Evolutionary conservation across 1,284 basidiomycete species (phyloP).

Genomic region (Xerocomus cyaneibrunnescens): DNA sequence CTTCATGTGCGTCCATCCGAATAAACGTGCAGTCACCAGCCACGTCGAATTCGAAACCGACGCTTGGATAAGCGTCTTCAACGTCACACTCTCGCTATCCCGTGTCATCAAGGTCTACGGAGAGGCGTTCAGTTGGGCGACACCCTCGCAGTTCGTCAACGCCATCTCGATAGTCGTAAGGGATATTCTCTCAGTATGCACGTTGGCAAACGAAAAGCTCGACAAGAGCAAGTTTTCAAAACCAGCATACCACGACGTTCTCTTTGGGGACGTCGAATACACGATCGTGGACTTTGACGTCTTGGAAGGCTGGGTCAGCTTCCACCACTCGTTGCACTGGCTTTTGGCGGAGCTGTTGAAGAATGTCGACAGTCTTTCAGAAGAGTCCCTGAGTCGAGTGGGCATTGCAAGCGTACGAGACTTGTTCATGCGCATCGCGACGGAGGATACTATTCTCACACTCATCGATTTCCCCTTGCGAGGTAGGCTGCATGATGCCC

Average conservation of each 20-base stretch:
- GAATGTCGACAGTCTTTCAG: conserved; percentile 65
- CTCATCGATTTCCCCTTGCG: conserved; percentile 85
- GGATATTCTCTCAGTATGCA: conserved; percentile 74
- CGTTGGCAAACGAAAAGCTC: conserved; percentile 59
- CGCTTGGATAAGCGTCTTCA: conserved; percentile 92
- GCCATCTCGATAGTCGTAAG: conserved; percentile 72
- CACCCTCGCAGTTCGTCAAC: conserved; percentile 57
- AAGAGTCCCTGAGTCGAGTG: conserved; percentile 50
- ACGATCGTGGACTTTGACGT: conserved; percentile 76
- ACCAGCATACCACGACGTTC: conserved; percentile 61
- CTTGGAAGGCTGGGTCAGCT: conserved; percentile 81
- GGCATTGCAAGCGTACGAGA: conserved; percentile 59
- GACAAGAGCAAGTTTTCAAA: conserved; percentile 64
- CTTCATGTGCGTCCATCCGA: conserved; percentile 91
- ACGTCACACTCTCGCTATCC: conserved; percentile 85
- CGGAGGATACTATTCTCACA: conserved; percentile 62
- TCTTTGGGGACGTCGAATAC: conserved; percentile 61
- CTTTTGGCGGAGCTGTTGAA: conserved; percentile 90
- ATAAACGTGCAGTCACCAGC: conserved; percentile 74
- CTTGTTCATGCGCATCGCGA: conserved; percentile 57
- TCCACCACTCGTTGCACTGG: conserved; percentile 95
- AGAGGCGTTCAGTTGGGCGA: conserved; percentile 67
- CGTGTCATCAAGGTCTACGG: conserved; percentile 88
- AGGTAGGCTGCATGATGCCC: conserved; percentile 49
- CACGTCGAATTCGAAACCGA: conserved; percentile 96